Evolutionary conservation across 1,284 basidiomycete genomes (phyloP), one percentile per base, ranked within the genome.

Genomic region (Anthracocystis setariae): DNA sequence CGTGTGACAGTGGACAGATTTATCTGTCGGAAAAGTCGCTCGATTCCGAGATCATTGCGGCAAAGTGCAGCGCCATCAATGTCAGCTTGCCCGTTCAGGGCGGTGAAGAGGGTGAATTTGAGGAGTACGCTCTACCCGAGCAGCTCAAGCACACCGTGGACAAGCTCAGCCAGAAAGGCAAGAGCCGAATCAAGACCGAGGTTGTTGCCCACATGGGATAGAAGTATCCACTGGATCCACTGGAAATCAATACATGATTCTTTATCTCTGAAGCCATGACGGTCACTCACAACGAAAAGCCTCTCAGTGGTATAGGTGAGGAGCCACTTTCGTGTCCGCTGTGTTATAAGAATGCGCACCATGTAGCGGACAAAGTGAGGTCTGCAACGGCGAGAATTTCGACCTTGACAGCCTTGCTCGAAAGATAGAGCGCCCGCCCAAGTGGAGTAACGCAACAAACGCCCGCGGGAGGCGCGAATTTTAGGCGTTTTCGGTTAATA

Each of bases 41-140:
- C 54, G 84, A 85, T 45, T 87, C 89, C 3, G 95, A 98, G 85
- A 92, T 99, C 78, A 91, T 94, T 46, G 95, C 94, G 1, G 90
- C 93, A 59, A 98, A 98, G 85, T 96, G 93, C 84, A 94, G 92
- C 80, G 88, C 90, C 29, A 91, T 99, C 84, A 99, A 98, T 84
- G 87, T 98, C 63, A 92, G 89, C 76, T 83, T 98, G 44, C 95
- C 95, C 0, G 89, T 91, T 2, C 90, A 90, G 70, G 91, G 89
- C 37, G 92, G 92, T 76, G 93, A 95, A 81, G 92, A 94, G 13
- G 96, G 94, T 12, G 88, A 95, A 50, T 97, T 94, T 78, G 88
- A 89, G 68, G 96, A 99, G 84, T 89, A 90, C 74, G 88, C 95
- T 2, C 86, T 99, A 37, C 96, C 96, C 1, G 96, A 99, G 85